Evolutionary conservation across 106 monocot genomes (phyloP), one percentile per base, ranked within the genome.

Genomic region (Acorus gramineus): DNA sequence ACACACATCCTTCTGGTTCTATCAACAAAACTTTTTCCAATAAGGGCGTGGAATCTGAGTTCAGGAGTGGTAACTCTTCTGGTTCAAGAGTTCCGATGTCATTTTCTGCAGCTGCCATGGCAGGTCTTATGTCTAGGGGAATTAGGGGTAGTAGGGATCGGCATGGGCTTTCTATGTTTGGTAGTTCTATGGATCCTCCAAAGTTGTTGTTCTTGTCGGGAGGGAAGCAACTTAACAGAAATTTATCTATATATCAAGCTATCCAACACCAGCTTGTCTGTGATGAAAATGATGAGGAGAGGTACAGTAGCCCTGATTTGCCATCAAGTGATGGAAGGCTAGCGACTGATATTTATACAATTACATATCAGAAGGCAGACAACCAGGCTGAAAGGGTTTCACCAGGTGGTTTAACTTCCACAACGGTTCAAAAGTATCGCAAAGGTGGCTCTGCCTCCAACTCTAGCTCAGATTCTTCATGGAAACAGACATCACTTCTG

Each of bases 51-150:
- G 87, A 85, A 4, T 74, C 78, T 55, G 91, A 91, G 46, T 74
- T 86, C 4, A 77, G 86, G 52, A 79, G 74, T 72, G 77, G 74
- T 56, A 81, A 69, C 54, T 57, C 78, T 61, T 85, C 85, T 77
- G 79, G 85, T 71, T 87, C 98, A 62, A 84, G 92, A 55, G 88
- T 86, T 53, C 76, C 93, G 7, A 84, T 94, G 94, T 94, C 94
- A 69, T 94, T 94, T 86, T 89, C 89, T 64, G 84, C 98, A 65
- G 98, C 98, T 75, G 88, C 96, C 12, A 88, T 98, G 87, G 91
- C 96, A 66, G 91, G 91, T 42, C 75, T 98, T 46, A 78, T 83
- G 55, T 98, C 96, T 68, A 85, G 83, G 66, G 88, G 88, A 64
- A 64, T 83, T 44, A 82, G 98, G 61, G 85, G 77, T 74, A 62